Base-by-base conservation (phyloP, 1,284 basidiomycete genomes). In the Tilletia setariae region DNA sequence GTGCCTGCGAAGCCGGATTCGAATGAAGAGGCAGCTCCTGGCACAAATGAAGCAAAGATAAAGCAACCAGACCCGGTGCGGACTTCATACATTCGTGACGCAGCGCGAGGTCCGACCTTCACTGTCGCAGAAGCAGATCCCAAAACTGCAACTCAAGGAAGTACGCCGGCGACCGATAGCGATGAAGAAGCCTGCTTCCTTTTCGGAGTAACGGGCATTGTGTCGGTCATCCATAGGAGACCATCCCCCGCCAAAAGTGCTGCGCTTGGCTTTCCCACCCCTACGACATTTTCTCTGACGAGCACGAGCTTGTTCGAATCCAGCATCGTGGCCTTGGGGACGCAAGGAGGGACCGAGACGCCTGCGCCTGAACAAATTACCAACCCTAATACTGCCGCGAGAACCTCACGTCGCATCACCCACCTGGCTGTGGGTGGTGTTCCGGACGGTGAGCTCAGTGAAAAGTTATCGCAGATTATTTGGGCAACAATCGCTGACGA, bases 171-270 rank as follows among this genome's bases (percentile, higher is more conserved):
- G 11, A 40, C 35, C 35, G 35, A 40, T 11, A 40, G 35, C 35
- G 35, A 40, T 19, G 56, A 61, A 35, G 56, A 61, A 35, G 56
- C 56, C 8, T 61, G 56, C 32, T 61, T 61, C 56, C 32, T 61
- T 15, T 61, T 61, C 32, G 32, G 30, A 9, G 19, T n/a, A 7
- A 61, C 56, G 8, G 56, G 56, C 25, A 61, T 30, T 19, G 28
- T 61, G 9, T 61, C 56, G 15, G 56, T 61, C 25, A 16, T 61
- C 15, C 56, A 61, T 4, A 28, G 56, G 30, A 32, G 16, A 19
- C 56, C 56, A 6, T 16, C 56, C 15, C 16, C 28, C 28, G 16
- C 19, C 28, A 19, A 25, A 28, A 53, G 6, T 30, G 15, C 19
- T 2, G 19, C 56, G 30, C 25, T 25, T 15, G 13, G 23, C 56